Evolutionary conservation across 192 early-diverging fungal species (phyloP).

Genomic region (Neocallimastix lanati): DNA sequence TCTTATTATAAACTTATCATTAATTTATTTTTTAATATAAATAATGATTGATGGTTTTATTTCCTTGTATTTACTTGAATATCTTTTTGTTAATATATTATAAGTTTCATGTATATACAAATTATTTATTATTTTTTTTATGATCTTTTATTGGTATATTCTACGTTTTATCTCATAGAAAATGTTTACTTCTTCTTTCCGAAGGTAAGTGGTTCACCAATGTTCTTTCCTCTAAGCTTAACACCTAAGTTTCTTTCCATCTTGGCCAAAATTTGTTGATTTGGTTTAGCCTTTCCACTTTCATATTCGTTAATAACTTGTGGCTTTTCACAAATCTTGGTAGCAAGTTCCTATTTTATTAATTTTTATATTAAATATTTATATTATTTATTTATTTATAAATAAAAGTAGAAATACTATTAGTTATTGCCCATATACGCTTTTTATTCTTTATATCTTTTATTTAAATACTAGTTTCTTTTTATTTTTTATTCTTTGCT

Average conservation of each 20-base stretch:
- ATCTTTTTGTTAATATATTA: no score
- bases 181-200: neutral
- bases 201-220: constrained; percentile 30
- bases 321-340: constrained; percentile 79
- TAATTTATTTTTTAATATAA: no score
- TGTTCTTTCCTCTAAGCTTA: constrained; percentile 67
- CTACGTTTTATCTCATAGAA: neutral
- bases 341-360: neutral
- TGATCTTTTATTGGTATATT: neutral
- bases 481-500: no score
- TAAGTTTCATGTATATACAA: neutral
- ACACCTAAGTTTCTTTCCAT: constrained; percentile 75
- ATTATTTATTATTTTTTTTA: neutral
- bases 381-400: constrained; percentile 44
- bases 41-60: no score
- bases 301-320: constrained; percentile 85
- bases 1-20: no score
- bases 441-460: no score
- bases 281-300: constrained; percentile 62
- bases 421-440: no score
- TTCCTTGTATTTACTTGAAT: no score
- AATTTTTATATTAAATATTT: constrained; percentile 4
- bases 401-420: no score
- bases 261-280: constrained; percentile 76
- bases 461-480: no score